Base-by-base conservation (phyloP, 208 protist genomes). In the Crithidia bombi region DNA sequence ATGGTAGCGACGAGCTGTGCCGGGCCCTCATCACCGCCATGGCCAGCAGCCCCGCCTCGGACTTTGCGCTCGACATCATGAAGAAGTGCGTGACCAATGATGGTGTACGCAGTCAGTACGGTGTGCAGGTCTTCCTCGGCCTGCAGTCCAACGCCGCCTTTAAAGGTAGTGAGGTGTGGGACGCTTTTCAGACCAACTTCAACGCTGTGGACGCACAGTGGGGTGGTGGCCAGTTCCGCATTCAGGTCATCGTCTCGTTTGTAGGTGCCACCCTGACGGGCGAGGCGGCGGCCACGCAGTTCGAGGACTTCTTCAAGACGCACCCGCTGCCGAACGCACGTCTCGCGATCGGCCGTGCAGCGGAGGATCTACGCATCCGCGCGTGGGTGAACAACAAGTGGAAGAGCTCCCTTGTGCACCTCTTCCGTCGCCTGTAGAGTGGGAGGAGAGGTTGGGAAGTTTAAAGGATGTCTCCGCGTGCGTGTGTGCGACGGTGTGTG, bases 171-270 rank as follows among this genome's bases (percentile, higher is more conserved):
- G 81, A 86, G 59, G 61, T 91, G 44, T 96, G 92, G 90, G 64
- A 74, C 15, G 82, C 87, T 35, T 96, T 96, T 61, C 78, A 86
- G 65, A 68, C 71, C 15, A 77, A 92, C 70, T 94, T 93, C 63
- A 54, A 75, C 0, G 78, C 71, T n/a, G 74, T 96, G 21, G 71
- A 91, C n/a, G 67, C 72, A 67, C 89, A 93, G 78, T 96, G 92
- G 92, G 92, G 92, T 35, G 79, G 81, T 32, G 92, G 92, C 21
- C 89, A 93, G 69, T 96, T 96, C 73, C 89, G 89, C 50, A 96
- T 96, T 54, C 89, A 95, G 68, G 75, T 58, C 41, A 96, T 96
- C 70, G 92, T 93, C 26, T 66, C 49, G 6, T 78, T 21, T 51
- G 82, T 95, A 26, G 84, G 74, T 61, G 78, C 61, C 14, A 83